Conservation (phyloP, 2,329 filamentous ascomycete genomes). For the Claviceps monticola region DNA sequence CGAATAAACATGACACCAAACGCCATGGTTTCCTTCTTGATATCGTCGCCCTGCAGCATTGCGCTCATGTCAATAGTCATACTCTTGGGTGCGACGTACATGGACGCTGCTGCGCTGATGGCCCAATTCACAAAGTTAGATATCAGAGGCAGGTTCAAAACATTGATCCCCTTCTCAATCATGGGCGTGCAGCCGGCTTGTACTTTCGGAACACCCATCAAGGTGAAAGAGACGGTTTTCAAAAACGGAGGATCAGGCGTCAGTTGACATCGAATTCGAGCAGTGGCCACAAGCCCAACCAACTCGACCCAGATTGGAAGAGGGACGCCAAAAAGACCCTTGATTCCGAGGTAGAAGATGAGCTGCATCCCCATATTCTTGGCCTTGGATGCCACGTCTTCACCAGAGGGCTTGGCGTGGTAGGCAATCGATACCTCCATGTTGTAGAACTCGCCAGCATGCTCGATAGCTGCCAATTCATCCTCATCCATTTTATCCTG, state of each 20-base stretch:
- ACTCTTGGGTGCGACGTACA: constrained; percentile 91
- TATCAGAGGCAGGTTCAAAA: constrained; percentile 82
- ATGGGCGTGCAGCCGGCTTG: constrained; percentile 83
- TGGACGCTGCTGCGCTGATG: constrained; percentile 69
- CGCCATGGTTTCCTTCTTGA: constrained; percentile 78
- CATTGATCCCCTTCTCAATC: constrained; percentile 79
- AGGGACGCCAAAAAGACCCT: constrained; percentile 77
- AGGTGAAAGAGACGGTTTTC: constrained; percentile 80
- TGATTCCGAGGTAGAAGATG: constrained; percentile 84
- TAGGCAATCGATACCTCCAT: constrained; percentile 84
- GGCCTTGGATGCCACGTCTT: constrained; percentile 63
- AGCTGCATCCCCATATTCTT: constrained; percentile 96
- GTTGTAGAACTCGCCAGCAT: constrained; percentile 87
- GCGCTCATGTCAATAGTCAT: constrained; percentile 85
- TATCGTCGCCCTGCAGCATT: constrained; percentile 80
- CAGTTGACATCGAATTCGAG: constrained; percentile 69
- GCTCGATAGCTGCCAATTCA: constrained; percentile 76
- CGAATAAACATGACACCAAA: constrained; percentile 84
- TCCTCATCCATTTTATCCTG: constrained; percentile 72
- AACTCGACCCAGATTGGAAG: constrained; percentile 82
- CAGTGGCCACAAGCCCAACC: constrained; percentile 79
- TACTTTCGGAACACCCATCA: constrained; percentile 88
- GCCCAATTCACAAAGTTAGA: constrained; percentile 96
- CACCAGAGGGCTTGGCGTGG: constrained; percentile 63
- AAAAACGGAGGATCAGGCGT: constrained; percentile 84